These are phyloP conservation scores for Trichoderma polysporum DNA, from an alignment of 2,329 filamentous ascomycete genomes.

Conservation along the genomic window DNA sequence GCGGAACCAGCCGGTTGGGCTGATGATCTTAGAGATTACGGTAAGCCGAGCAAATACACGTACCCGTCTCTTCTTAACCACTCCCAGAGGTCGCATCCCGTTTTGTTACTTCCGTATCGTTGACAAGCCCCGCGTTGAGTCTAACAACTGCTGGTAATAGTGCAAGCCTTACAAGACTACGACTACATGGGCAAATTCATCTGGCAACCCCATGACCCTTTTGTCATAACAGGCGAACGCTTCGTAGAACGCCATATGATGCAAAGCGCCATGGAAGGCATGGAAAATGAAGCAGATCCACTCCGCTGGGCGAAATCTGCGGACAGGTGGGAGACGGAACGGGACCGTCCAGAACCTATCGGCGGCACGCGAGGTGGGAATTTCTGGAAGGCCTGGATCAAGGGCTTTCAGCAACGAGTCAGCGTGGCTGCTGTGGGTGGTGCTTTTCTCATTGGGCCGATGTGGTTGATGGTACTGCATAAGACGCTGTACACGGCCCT, in stretches of 20 bases:
- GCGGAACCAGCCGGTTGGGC: too few relatives aligned
- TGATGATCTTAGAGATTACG: too few relatives aligned
- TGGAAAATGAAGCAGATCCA: not conserved
- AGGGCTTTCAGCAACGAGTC: not conserved
- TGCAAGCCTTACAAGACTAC: not conserved
- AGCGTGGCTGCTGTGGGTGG: too few relatives aligned
- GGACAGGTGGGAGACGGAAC: not conserved
- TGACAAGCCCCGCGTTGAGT: too few relatives aligned
- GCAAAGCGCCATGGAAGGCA: not conserved
- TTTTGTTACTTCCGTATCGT: too few relatives aligned
- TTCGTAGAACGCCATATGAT: not conserved
- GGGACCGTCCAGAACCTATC: not conserved
- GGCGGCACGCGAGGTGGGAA: not conserved
- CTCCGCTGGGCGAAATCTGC: too few relatives aligned
- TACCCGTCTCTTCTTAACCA: too few relatives aligned
- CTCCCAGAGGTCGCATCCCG: too few relatives aligned
- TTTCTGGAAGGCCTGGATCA: not conserved
- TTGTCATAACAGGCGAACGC: not conserved
- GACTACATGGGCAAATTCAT: not conserved
- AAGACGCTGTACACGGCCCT: not conserved
- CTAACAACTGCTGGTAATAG: too few relatives aligned
- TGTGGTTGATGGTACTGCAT: not conserved
- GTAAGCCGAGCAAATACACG: too few relatives aligned
- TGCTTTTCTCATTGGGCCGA: not conserved
- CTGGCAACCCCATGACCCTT: not conserved